Base-by-base conservation (phyloP, 2,329 filamentous ascomycete genomes). In the Bimuria novae-zelandiae region DNA sequence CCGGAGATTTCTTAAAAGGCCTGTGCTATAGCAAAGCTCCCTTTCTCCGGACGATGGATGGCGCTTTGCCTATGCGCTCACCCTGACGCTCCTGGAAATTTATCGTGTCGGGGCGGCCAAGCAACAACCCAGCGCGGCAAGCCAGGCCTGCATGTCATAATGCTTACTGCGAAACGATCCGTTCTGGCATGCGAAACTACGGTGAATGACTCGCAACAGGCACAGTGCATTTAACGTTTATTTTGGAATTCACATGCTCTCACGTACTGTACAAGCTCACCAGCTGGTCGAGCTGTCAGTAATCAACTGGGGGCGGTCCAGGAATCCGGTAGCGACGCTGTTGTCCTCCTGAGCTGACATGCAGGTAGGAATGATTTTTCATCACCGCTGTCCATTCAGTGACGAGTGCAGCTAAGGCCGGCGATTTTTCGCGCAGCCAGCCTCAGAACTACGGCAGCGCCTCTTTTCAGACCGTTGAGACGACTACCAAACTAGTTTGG, bases 181-280 rank as follows among this genome's bases (percentile, higher is more conserved):
- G n/a, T 2, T n/a, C 43, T 17, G 36, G 57, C 55, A 56, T 49
- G 45, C 54, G 43, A 36, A 36, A 47, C 51, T 55, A 35, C 35
- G 52, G 58, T 63, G 62, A 64, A 61, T 67, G 52, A 55, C 54
- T 59, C 57, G 57, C 37, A 32, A 45, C 52, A 48, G 56, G 25
- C 35, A 23, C 40, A 43, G 47, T 52, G 45, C 53, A 50, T 51
- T 53, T 27, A 30, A 12, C 33, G 17, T 4, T 44, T 54, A 40
- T 43, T 51, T 61, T 57, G 59, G 54, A 51, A 7, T 11, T 22
- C 39, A 42, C 39, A 42, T 30, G 39, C n/a, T 10, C 37, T 40
- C 4, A 16, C n/a, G 23, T 29, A 25, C n/a, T 29, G 39, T 42
- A 29, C 39, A 42, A n/a, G 39, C 23, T 30, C 39, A 42, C 39